Evolutionary conservation across 2,329 filamentous ascomycete species (phyloP).

Genomic region (Talaromyces sp.): DNA sequence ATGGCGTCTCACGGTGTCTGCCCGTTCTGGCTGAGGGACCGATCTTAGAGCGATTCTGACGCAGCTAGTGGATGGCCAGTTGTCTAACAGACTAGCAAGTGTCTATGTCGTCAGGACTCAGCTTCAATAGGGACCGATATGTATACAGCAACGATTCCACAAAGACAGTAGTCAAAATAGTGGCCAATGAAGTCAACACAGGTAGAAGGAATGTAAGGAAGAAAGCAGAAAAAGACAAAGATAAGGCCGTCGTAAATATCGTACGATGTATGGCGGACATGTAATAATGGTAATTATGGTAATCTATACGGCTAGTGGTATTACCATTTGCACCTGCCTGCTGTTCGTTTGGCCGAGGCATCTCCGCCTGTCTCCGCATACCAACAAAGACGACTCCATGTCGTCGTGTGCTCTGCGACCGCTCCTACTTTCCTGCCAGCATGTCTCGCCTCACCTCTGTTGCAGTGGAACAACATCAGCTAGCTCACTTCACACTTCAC

Average conservation of each 20-base stretch:
- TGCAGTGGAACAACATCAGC: not conserved
- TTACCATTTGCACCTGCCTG: constrained; percentile 2
- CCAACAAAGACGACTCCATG: not conserved
- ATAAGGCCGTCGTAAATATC: too few species aligned
- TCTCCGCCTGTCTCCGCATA: constrained; percentile 2
- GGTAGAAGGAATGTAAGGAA: not conserved
- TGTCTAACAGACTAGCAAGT: not conserved
- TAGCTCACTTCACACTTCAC: not conserved
- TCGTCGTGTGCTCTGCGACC: not conserved
- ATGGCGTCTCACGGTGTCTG: not conserved
- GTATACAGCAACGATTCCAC: not conserved
- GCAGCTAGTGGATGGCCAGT: not conserved
- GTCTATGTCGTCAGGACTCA: too few species aligned
- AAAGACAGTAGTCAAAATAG: too few species aligned
- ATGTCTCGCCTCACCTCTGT: constrained; percentile 10
- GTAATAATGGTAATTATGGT: constrained; percentile 1
- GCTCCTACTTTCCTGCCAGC: not conserved
- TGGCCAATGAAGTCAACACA: too few species aligned
- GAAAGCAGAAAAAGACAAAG: not conserved
- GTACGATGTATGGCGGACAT: not conserved
- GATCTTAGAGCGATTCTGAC: too few species aligned
- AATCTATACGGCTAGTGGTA: not conserved
- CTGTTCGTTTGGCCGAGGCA: constrained; percentile 2
- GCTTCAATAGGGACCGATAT: not conserved
- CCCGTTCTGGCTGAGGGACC: not conserved